Evolutionary conservation across 257 asterid species (phyloP).

Genomic region (Solanum rostratum): DNA sequence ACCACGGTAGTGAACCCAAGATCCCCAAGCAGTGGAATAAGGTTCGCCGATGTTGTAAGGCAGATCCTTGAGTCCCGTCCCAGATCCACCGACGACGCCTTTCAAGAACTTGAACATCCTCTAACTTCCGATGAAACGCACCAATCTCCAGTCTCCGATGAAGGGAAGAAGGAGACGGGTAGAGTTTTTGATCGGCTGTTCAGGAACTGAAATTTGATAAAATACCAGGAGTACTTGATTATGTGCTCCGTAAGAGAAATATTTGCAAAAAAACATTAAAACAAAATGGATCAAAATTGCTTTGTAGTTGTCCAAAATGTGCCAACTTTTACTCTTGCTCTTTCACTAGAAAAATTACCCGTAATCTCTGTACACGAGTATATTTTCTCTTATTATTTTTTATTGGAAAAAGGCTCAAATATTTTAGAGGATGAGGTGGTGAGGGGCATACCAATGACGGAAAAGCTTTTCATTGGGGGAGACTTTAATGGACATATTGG

Average conservation of each 20-base stretch:
- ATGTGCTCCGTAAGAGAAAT: background rate
- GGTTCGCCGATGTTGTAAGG: conserved; percentile 97
- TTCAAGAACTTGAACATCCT: conserved; percentile 77
- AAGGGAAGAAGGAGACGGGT: background rate
- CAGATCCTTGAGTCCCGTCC: conserved; percentile 85
- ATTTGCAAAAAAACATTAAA: too few species aligned
- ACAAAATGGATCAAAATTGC: too few species aligned
- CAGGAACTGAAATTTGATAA: background rate
- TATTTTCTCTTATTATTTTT: too few species aligned
- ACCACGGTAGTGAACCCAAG: conserved; percentile 92
- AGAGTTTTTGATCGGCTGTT: background rate
- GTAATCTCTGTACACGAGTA: too few species aligned
- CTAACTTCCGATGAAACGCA: background rate
- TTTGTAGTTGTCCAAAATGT: too few species aligned
- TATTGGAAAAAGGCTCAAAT: too few species aligned
- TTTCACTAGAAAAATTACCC: too few species aligned
- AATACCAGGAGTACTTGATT: background rate
- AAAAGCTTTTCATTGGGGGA: too few species aligned
- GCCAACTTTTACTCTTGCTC: too few species aligned
- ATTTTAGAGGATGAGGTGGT: too few species aligned
- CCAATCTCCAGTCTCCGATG: background rate
- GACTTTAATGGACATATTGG: too few species aligned
- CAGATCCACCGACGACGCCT: conserved; percentile 95
- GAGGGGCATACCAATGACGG: too few species aligned
- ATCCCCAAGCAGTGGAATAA: conserved; percentile 92